Percentiles rank a stretch among this genome's conserved stretches.
These are phyloP conservation scores for Sodiomyces alkalinus DNA, from an alignment of 2,329 filamentous ascomycete genomes.

Conservation along the genomic window DNA sequence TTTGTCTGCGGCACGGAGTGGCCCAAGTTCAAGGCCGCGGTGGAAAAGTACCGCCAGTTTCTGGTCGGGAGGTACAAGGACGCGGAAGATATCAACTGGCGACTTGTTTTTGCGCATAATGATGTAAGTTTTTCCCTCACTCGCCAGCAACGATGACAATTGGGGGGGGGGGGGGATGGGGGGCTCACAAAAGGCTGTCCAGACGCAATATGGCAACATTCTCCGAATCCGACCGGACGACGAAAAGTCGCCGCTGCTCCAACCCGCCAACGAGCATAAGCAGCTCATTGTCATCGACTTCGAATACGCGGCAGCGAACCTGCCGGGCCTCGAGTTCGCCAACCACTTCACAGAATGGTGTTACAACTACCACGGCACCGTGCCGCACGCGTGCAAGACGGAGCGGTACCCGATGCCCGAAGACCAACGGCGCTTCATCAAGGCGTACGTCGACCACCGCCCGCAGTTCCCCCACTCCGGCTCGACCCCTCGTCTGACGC, in stretches of 20 bases:
- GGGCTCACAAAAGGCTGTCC: background rate
- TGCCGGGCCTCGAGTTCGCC: slow-evolving; percentile 77
- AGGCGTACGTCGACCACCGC: slow-evolving; percentile 72
- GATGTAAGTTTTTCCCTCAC: slow-evolving; percentile 47
- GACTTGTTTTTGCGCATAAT: slow-evolving; percentile 90
- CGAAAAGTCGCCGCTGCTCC: slow-evolving; percentile 71
- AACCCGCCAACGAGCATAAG: slow-evolving; percentile 87
- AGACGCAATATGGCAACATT: slow-evolving; percentile 98
- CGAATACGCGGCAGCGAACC: slow-evolving; percentile 86
- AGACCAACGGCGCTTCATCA: slow-evolving; percentile 73
- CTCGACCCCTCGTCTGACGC: slow-evolving; percentile 33
- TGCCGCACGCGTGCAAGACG: slow-evolving; percentile 52
- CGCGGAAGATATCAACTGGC: slow-evolving; percentile 48
- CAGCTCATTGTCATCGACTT: slow-evolving; percentile 97
- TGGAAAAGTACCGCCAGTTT: slow-evolving; percentile 64
- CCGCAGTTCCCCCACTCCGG: slow-evolving; percentile 45
- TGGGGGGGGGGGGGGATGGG: background rate
- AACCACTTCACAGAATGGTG: slow-evolving; percentile 99
- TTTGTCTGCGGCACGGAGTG: slow-evolving; percentile 76
- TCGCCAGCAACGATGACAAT: slow-evolving; percentile 1
- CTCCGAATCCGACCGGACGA: slow-evolving; percentile 54
- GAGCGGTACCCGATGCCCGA: slow-evolving; percentile 59
- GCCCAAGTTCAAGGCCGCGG: slow-evolving; percentile 56
- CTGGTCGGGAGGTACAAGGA: slow-evolving; percentile 60
- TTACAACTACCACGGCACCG: slow-evolving; percentile 82